Evolutionary conservation across 176 grass and related monocot species (phyloP).

Genomic region (Triticum turgidum): DNA sequence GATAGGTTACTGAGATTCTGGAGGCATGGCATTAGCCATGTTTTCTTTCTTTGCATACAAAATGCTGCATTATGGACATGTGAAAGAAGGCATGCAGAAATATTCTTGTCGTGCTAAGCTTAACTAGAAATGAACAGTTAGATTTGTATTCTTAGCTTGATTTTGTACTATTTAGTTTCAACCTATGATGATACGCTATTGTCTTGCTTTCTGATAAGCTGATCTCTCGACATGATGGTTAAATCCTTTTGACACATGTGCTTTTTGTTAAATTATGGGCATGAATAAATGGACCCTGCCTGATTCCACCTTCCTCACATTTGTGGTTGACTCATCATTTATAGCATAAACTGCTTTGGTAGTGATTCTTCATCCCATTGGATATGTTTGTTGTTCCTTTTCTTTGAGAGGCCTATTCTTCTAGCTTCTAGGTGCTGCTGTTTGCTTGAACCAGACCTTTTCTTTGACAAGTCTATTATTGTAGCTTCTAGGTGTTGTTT

Average conservation of each 20-base stretch:
- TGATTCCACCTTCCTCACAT: neutral
- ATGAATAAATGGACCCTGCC: neutral
- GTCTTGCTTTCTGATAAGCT: conserved; percentile 2
- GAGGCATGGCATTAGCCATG: neutral
- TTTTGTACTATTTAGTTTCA: conserved; percentile 16
- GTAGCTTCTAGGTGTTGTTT: neutral
- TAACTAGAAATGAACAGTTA: neutral
- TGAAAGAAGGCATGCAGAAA: neutral
- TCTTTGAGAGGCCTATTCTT: neutral
- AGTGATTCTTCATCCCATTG: neutral
- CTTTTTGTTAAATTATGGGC: neutral
- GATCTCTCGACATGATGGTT: neutral
- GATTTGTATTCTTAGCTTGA: neutral
- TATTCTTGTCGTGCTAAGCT: neutral
- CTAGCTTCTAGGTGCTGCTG: neutral
- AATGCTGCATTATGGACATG: neutral
- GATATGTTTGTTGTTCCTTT: neutral
- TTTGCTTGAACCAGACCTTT: neutral
- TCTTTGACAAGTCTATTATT: neutral
- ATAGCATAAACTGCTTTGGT: neutral
- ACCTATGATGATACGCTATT: neutral
- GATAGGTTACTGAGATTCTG: neutral
- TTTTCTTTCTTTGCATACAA: neutral
- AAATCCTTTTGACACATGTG: neutral
- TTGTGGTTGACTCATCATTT: neutral